Evolutionary conservation across 164 flowering plant species (phyloP).

Genomic region (Magnolia officinalis): DNA sequence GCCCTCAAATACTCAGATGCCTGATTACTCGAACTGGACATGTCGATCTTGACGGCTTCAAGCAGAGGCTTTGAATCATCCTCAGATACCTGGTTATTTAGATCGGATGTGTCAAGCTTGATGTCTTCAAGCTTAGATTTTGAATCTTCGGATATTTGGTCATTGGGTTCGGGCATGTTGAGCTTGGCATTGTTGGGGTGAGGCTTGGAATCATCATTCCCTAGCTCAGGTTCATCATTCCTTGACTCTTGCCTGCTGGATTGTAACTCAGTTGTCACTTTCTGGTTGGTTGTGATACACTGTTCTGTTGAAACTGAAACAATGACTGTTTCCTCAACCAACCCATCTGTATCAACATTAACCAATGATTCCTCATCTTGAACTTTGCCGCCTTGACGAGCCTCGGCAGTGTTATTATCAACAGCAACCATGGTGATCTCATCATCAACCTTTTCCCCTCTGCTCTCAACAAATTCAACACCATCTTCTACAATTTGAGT

Average conservation of each 20-base stretch:
- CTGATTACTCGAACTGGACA: conserved; percentile 51
- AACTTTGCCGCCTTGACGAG: conserved; percentile 13
- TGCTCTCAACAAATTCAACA: conserved; percentile 8
- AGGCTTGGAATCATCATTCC: background rate
- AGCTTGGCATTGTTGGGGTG: background rate
- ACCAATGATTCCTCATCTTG: conserved; percentile 17
- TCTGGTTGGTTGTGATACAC: conserved; percentile 18
- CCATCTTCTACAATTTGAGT: conserved; percentile 13
- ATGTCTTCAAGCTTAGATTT: conserved; percentile 18
- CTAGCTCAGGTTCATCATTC: conserved; percentile 17
- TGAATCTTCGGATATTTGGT: conserved; percentile 27
- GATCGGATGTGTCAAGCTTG: background rate
- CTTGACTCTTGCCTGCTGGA: conserved; percentile 21
- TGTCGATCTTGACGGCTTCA: conserved; percentile 28
- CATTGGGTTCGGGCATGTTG: background rate
- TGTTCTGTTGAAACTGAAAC: conserved; percentile 25
- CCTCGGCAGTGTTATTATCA: conserved; percentile 14
- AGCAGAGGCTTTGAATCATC: conserved; percentile 17
- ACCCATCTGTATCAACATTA: conserved; percentile 14
- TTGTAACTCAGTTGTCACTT: conserved; percentile 24
- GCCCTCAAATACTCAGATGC: conserved; percentile 53
- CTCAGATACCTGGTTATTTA: background rate
- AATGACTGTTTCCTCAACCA: conserved; percentile 18
- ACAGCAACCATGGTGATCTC: conserved; percentile 22
- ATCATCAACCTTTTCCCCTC: conserved; percentile 21